Evolutionary conservation across 2,329 filamentous ascomycete genomes (phyloP).

Genomic region (Talaromyces islandicus): DNA sequence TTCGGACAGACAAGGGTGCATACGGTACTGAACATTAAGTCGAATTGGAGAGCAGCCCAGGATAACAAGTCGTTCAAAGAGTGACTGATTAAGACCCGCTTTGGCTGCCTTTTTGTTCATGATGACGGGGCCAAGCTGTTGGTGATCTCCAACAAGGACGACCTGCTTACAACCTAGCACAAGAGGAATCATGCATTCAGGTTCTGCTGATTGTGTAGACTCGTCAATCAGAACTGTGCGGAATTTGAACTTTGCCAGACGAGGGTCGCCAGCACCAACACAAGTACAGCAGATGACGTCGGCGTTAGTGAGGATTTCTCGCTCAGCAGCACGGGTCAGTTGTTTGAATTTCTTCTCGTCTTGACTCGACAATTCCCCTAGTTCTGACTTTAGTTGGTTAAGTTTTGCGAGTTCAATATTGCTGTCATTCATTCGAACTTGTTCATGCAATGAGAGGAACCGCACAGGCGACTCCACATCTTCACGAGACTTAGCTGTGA

Average conservation of each 20-base stretch:
- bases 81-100: constrained; percentile 93
- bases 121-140: constrained; percentile 95
- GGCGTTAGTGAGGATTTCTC: constrained; percentile 89
- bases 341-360: constrained; percentile 99
- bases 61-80: constrained; percentile 93
- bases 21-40: constrained; percentile 95
- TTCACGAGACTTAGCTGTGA: constrained; percentile 97
- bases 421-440: constrained; percentile 95
- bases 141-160: constrained; percentile 96
- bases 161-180: constrained; percentile 98
- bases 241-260: constrained; percentile 95
- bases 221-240: constrained; percentile 97
- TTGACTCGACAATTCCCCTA: constrained; percentile 86
- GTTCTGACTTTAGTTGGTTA: constrained; percentile 83
- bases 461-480: constrained; percentile 98
- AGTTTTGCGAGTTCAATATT: constrained; percentile 91
- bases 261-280: constrained; percentile 92
- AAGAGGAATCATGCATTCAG: constrained; percentile 97
- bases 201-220: constrained; percentile 95
- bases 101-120: constrained; percentile 99
- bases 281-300: constrained; percentile 99
- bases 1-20: constrained; percentile 95
- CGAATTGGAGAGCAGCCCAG: constrained; percentile 86
- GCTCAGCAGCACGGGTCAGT: constrained; percentile 85
- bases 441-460: constrained; percentile 91